Evolutionary conservation across 306 rosid genomes (phyloP).

Genomic region (Vicia faba): DNA sequence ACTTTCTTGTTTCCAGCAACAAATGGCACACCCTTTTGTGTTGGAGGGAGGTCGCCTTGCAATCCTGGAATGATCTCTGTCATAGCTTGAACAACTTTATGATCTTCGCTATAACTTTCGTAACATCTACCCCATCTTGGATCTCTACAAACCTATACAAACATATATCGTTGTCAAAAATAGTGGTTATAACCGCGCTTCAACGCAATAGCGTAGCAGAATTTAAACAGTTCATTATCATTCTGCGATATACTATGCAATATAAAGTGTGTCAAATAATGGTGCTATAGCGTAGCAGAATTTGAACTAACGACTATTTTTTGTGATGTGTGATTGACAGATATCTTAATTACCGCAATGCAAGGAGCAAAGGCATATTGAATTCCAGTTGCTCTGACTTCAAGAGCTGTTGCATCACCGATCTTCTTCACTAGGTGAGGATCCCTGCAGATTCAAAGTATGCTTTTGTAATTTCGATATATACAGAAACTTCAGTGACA

Average conservation of each 20-base stretch:
- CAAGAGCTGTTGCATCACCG: slow-evolving; percentile 51
- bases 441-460: slow-evolving; percentile 26
- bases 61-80: slow-evolving; percentile 41
- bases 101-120: slow-evolving; percentile 53
- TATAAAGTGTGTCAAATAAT: not conserved
- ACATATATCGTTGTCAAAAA: not conserved
- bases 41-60: slow-evolving; percentile 44
- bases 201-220: not conserved
- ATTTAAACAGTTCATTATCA: not conserved
- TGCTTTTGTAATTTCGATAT: no score
- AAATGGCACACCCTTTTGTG: slow-evolving; percentile 41
- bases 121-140: slow-evolving; percentile 52
- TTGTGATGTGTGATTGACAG: not conserved
- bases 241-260: no score
- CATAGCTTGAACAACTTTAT: slow-evolving; percentile 43
- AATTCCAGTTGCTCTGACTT: slow-evolving; percentile 50
- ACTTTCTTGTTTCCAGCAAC: slow-evolving; percentile 40
- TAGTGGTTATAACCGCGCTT: not conserved
- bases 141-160: slow-evolving; percentile 47
- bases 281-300: not conserved
- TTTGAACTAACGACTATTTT: not conserved
- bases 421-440: slow-evolving; percentile 42
- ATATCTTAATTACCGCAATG: slow-evolving; percentile 40
- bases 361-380: slow-evolving; percentile 45
- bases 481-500: no score